Conservation (phyloP, 2,329 filamentous ascomycete species). For the Trichoderma asperellum region DNA sequence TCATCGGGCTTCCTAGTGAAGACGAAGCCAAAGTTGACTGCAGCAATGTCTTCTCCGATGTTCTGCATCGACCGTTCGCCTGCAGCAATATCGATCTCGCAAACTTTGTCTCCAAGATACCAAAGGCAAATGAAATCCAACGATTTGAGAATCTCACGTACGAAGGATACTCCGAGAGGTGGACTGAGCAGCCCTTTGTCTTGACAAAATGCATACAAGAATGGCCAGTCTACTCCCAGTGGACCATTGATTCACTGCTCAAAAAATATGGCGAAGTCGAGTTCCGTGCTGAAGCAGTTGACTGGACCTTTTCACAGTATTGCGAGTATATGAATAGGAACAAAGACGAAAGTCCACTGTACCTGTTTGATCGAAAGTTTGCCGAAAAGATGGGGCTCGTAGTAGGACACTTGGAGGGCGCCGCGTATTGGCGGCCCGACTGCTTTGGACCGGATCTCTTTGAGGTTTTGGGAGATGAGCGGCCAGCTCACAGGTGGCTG, state of each 20-base stretch:
- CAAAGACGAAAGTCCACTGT: slow-evolving; percentile 84
- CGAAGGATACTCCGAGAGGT: slow-evolving; percentile 72
- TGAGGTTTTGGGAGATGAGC: slow-evolving; percentile 72
- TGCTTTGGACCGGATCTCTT: slow-evolving; percentile 91
- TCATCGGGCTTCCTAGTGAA: slow-evolving; percentile 60
- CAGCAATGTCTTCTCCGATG: slow-evolving; percentile 82
- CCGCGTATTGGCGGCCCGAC: slow-evolving; percentile 75
- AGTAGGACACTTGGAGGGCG: slow-evolving; percentile 56
- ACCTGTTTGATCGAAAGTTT: slow-evolving; percentile 88
- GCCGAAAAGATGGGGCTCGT: slow-evolving; percentile 80
- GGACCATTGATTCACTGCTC: slow-evolving; percentile 72
- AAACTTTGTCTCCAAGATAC: slow-evolving; percentile 72
- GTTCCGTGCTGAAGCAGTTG: slow-evolving; percentile 90
- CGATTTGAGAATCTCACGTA: slow-evolving; percentile 70
- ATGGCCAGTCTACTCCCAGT: slow-evolving; percentile 78
- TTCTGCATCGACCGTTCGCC: slow-evolving; percentile 85
- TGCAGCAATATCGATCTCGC: slow-evolving; percentile 76
- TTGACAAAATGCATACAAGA: slow-evolving; percentile 77
- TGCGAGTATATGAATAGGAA: slow-evolving; percentile 79
- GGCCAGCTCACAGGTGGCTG: slow-evolving; percentile 89
- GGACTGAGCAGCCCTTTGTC: slow-evolving; percentile 84
- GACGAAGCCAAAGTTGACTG: slow-evolving; percentile 68
- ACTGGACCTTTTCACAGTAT: slow-evolving; percentile 86
- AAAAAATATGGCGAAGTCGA: slow-evolving; percentile 65
- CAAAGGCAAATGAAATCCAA: slow-evolving; percentile 70